Base-by-base conservation (phyloP, 768 basidiomycete species). In the Boletus subparvulus region DNA sequence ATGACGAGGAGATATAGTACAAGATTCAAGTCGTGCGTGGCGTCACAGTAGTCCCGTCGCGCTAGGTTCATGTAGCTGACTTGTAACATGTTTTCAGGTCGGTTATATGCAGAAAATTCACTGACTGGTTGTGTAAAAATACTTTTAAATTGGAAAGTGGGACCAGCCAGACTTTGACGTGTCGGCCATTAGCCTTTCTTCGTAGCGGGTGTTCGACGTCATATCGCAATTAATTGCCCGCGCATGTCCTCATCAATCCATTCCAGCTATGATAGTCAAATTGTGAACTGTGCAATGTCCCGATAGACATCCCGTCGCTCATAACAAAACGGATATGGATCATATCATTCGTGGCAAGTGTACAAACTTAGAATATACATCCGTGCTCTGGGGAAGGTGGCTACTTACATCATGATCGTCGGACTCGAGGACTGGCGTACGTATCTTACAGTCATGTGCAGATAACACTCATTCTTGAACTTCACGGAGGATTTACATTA, bases 1-100 rank as follows among this genome's bases (percentile, higher is more conserved):
- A 88, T 33, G 86, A 90, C 17, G 90, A 91, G 60, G 88, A 92
- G 67, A 89, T 90, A 79, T 88, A 74, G 61, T 8, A 35, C 19
- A 24, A 50, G 42, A 41, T 49, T 44, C 9, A 21, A 21, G 47
- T 47, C 35, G 13, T 24, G 13, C 21, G 4, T 10, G 16, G 10
- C 10, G 10, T 28, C 45, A 13, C 26, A 16, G 3, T 36, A 2
- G 12, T 12, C 10, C 17, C 21, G 3, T 30, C 21, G 60, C 16
- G 12, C 12, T 17, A 21, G 16, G 26, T 28, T 26, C 28, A 6
- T 41, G 33, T 33, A n/a, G 26, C 26, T 26, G 24, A 59, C 32
- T n/a, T 35, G 26, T 26, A 40, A 26, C 32, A 19, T 28, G 7
- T 36, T 54, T 30, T 35, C 30, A 39, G 17, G 36, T 24, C 35